A percentile compares a stretch with the other conserved stretches of the same genome.
phyloP scores from a whole-genome alignment of 352 stramenopile species.

The Phytophthora palmivora region DNA sequence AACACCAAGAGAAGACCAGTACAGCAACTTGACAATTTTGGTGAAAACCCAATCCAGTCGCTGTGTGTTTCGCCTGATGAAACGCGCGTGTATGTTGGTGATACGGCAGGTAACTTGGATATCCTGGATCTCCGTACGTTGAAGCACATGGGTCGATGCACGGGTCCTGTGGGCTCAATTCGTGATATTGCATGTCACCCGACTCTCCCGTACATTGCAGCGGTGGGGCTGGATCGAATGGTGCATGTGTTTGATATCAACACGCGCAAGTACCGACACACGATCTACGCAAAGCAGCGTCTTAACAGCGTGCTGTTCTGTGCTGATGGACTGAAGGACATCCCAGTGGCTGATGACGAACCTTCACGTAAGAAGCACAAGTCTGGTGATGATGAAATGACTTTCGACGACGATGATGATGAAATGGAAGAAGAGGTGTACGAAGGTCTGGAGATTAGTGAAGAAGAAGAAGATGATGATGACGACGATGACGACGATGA shows the following conservation, averaged over 20 bases:
- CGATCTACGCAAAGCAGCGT: constrained; percentile 87
- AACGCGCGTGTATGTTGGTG: constrained; percentile 84
- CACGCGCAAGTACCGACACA: constrained; percentile 74
- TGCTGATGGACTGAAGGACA: constrained; percentile 76
- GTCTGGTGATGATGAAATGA: constrained; percentile 45
- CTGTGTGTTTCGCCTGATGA: constrained; percentile 76
- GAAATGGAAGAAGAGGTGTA: constrained; percentile 87
- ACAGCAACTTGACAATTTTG: constrained; percentile 68
- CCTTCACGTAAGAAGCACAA: constrained; percentile 63
- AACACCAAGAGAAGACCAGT: constrained; percentile 86
- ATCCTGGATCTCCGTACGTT: constrained; percentile 91
- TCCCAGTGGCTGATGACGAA: constrained; percentile 40
- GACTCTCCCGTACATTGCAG: constrained; percentile 89
- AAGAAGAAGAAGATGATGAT: constrained; percentile 65
- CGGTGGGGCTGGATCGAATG: constrained; percentile 94
- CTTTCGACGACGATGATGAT: constrained; percentile 53
- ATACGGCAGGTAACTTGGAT: constrained; percentile 91
- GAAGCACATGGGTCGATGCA: constrained; percentile 87
- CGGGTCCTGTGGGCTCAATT: constrained; percentile 91
- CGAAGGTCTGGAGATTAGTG: constrained; percentile 83
- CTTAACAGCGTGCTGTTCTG: constrained; percentile 93
- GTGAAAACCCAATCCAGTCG: constrained; percentile 79
- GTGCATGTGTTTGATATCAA: constrained; percentile 93
- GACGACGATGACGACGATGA: too few relatives aligned
- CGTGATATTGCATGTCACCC: constrained; percentile 90